Percentiles rank a stretch among this genome's conserved stretches.
phyloP scores from a whole-genome alignment of 805 yeast genomes.

The Kazachstania kunashirensis region DNA sequence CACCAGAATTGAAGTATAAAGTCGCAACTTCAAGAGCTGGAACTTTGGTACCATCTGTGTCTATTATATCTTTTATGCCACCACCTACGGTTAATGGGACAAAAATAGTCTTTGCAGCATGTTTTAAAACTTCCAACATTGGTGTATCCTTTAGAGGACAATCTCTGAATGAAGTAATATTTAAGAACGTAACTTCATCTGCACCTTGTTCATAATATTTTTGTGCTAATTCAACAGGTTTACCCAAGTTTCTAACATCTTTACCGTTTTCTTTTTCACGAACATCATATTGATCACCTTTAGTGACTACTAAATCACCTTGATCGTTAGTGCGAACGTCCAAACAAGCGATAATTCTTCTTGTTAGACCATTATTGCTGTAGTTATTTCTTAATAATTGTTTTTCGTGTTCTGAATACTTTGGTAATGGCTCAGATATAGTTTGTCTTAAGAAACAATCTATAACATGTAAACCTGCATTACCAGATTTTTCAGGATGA shows the following conservation, averaged over 20 bases:
- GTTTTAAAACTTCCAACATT: slow-evolving; percentile 79
- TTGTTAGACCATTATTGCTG: slow-evolving; percentile 58
- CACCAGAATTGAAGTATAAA: slow-evolving; percentile 89
- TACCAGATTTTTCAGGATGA: slow-evolving; percentile 97
- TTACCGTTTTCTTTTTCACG: slow-evolving; percentile 55
- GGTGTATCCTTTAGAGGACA: slow-evolving; percentile 91
- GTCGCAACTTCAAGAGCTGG: slow-evolving; percentile 89
- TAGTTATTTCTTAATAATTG: slow-evolving; percentile 28
- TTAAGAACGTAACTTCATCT: slow-evolving; percentile 89
- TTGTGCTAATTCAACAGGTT: slow-evolving; percentile 91
- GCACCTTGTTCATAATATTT: slow-evolving; percentile 91
- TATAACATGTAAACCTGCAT: slow-evolving; percentile 74
- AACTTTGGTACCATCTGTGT: slow-evolving; percentile 68
- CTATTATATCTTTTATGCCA: slow-evolving; percentile 84
- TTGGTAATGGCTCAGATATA: slow-evolving; percentile 13
- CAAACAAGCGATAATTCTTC: slow-evolving; percentile 89
- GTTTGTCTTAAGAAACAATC: slow-evolving; percentile 52
- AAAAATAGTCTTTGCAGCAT: slow-evolving; percentile 81
- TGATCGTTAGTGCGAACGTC: slow-evolving; percentile 93
- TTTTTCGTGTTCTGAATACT: slow-evolving; percentile 18
- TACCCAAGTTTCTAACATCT: slow-evolving; percentile 85
- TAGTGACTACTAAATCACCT: slow-evolving; percentile 95
- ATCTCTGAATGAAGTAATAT: slow-evolving; percentile 91
- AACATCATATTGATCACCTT: slow-evolving; percentile 97
- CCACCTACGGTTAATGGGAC: slow-evolving; percentile 99